These are phyloP conservation scores for Zymoseptoria tritici DNA, from an alignment of 2,329 filamentous ascomycete species.

Conservation along the genomic window DNA sequence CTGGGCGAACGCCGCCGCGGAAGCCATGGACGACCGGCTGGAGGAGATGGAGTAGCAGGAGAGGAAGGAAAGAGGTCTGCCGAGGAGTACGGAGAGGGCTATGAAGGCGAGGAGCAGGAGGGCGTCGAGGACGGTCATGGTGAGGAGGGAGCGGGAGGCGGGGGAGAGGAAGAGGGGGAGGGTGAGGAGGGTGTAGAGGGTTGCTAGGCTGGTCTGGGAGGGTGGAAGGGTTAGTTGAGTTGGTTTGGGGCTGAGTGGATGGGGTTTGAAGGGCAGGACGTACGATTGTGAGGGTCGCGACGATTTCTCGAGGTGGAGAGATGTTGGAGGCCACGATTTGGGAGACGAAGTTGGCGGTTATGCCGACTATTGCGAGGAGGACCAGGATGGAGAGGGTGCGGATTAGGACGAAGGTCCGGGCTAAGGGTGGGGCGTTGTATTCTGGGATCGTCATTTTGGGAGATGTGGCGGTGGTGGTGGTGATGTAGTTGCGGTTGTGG, in stretches of 20 bases:
- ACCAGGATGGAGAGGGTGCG: conserved; percentile 63
- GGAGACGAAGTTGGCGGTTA: conserved; percentile 74
- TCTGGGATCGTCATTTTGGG: conserved; percentile 45
- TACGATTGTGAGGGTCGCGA: conserved; percentile 75
- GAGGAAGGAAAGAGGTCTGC: conserved; percentile 71
- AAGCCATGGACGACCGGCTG: conserved; percentile 39
- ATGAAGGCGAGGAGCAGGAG: conserved; percentile 69
- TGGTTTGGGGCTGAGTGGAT: conserved; percentile 14
- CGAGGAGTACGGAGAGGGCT: conserved; percentile 68
- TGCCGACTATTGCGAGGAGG: conserved; percentile 70
- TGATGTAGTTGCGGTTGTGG: not conserved
- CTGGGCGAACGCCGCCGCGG: conserved; percentile 48
- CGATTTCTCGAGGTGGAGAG: conserved; percentile 61
- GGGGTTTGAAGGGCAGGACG: conserved; percentile 33
- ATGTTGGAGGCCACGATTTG: conserved; percentile 62
- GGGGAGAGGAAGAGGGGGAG: conserved; percentile 77
- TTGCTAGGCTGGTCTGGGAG: conserved; percentile 63
- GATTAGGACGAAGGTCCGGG: conserved; percentile 68
- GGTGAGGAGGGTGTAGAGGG: conserved; percentile 62
- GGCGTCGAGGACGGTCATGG: conserved; percentile 60
- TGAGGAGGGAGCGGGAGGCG: conserved; percentile 67
- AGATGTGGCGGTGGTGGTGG: conserved; percentile 1
- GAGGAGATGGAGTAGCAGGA: conserved; percentile 56
- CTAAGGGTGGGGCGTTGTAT: conserved; percentile 61
- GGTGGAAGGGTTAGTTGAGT: not conserved